Conservation (phyloP, 129 eudicot species). For the Smallanthus sonchifolius region DNA sequence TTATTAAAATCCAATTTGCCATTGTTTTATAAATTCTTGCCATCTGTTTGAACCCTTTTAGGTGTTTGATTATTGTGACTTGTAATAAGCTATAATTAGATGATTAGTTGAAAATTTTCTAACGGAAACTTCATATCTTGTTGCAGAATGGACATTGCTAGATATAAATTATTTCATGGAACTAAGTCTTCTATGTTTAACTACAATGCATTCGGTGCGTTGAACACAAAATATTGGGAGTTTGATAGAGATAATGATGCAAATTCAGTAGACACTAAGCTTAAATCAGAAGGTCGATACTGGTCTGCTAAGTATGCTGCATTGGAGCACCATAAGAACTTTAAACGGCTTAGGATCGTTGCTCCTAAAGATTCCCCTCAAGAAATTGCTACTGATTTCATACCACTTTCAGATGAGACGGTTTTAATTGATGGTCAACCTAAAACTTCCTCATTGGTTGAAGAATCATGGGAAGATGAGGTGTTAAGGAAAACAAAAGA, state of each 20-base stretch:
- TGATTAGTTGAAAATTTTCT: not conserved
- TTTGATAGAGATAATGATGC: constrained; percentile 64
- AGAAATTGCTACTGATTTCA: constrained; percentile 38
- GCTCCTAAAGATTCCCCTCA: constrained; percentile 35
- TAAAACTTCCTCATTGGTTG: constrained; percentile 34
- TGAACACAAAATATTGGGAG: constrained; percentile 23
- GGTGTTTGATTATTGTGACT: not conserved
- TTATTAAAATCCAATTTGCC: no score
- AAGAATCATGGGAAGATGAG: constrained; percentile 98
- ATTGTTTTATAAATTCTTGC: not conserved
- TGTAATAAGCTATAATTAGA: not conserved
- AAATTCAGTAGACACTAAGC: constrained; percentile 58
- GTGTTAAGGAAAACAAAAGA: constrained; percentile 76
- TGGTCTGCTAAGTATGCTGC: constrained; percentile 88
- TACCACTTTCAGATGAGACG: constrained; percentile 49
- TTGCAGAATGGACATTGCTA: constrained; percentile 90
- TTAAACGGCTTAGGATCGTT: constrained; percentile 58
- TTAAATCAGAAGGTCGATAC: constrained; percentile 79
- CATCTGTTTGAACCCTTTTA: not conserved
- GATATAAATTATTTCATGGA: constrained; percentile 55
- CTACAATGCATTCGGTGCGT: constrained; percentile 10
- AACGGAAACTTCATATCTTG: not conserved
- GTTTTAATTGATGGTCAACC: constrained; percentile 27
- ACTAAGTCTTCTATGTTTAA: constrained; percentile 28
- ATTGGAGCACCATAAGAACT: constrained; percentile 70